phyloP scores from a whole-genome alignment of 2,329 filamentous ascomycete genomes.

The Paraconiothyrium sp. region DNA sequence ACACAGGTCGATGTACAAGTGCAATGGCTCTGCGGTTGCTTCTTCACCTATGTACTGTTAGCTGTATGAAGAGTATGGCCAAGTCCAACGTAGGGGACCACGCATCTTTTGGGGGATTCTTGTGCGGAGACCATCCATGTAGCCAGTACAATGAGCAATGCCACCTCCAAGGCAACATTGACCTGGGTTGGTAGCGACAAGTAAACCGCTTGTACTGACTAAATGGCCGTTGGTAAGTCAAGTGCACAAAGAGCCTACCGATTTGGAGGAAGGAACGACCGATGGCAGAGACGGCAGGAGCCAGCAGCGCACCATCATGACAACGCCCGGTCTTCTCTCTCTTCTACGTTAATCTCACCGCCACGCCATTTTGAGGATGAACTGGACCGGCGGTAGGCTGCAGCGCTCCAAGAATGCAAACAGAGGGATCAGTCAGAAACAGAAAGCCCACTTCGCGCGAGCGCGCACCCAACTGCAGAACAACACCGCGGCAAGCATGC shows the following conservation, averaged over 20 bases:
- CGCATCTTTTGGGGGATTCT: background rate
- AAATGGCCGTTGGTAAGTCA: background rate
- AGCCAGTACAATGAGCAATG: background rate
- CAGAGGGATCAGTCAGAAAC: slow-evolving; percentile 50
- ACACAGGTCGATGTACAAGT: background rate
- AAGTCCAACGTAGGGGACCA: background rate
- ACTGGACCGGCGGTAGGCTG: slow-evolving; percentile 60
- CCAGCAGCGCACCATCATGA: background rate
- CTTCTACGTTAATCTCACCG: background rate
- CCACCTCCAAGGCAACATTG: background rate
- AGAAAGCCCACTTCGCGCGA: slow-evolving; percentile 59
- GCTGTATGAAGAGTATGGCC: background rate
- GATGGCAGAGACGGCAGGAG: slow-evolving; percentile 4
- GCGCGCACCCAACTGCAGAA: slow-evolving; percentile 46
- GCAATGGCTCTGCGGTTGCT: background rate
- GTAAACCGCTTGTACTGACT: background rate
- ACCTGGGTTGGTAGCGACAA: no score
- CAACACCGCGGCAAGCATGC: slow-evolving; percentile 18
- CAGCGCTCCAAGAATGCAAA: slow-evolving; percentile 50
- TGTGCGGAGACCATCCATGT: background rate
- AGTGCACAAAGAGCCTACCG: background rate
- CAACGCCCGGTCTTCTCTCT: background rate
- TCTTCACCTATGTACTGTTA: background rate
- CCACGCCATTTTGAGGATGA: slow-evolving; percentile 47
- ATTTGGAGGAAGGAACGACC: slow-evolving; percentile 3